Conservation (phyloP, 352 stramenopile species). For the Peronospora belbahrii region DNA sequence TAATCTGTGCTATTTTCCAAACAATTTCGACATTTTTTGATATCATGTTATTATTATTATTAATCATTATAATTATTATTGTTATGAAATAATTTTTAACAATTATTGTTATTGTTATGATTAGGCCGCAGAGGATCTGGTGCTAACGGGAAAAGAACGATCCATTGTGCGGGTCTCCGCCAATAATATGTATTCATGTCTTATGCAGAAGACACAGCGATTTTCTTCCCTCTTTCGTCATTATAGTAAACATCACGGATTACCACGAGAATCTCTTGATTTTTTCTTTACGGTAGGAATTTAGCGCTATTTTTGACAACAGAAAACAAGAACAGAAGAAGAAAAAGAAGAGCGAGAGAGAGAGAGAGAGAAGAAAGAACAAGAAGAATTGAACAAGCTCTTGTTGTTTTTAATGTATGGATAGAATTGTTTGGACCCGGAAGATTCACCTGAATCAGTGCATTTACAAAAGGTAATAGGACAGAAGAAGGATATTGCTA, state of each 20-base stretch:
- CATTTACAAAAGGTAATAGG: constrained; percentile 64
- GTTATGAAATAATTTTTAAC: background rate
- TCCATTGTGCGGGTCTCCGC: constrained; percentile 77
- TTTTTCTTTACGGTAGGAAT: constrained; percentile 92
- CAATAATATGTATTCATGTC: constrained; percentile 89
- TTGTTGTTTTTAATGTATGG: too few relatives aligned
- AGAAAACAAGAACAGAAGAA: too few relatives aligned
- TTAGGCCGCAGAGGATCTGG: constrained; percentile 62
- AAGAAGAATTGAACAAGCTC: background rate
- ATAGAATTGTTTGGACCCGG: constrained; percentile 67
- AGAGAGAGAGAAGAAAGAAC: too few relatives aligned
- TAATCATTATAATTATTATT: background rate
- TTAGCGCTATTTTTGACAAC: too few relatives aligned
- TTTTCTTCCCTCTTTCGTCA: constrained; percentile 97
- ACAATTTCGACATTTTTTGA: too few relatives aligned
- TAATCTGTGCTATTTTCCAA: too few relatives aligned
- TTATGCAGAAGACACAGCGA: constrained; percentile 97
- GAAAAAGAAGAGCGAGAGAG: too few relatives aligned
- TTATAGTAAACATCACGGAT: constrained; percentile 97
- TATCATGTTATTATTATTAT: too few relatives aligned
- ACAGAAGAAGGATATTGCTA: too few relatives aligned
- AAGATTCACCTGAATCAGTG: constrained; percentile 80
- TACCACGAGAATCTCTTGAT: constrained; percentile 94
- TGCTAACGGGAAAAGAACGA: constrained; percentile 67
- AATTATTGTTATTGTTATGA: background rate